Evolutionary conservation across 2,329 filamentous ascomycete species (phyloP).

Genomic region (Botryotinia convoluta): DNA sequence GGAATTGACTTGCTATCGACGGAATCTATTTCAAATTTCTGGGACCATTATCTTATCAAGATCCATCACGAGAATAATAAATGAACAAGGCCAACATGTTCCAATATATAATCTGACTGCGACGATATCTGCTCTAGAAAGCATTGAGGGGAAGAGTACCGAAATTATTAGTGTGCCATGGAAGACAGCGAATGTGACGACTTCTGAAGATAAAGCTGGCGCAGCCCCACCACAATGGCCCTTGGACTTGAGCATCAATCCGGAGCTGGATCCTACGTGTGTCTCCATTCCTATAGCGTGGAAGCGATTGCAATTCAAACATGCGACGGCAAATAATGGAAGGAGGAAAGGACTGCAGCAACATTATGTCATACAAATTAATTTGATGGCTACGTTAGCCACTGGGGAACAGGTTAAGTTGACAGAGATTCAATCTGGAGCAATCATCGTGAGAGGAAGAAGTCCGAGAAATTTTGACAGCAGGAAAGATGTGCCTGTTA

Average conservation of each 20-base stretch:
- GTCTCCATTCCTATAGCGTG: slow-evolving; percentile 83
- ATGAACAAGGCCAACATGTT: slow-evolving; percentile 76
- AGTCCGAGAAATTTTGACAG: slow-evolving; percentile 94
- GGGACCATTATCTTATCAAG: slow-evolving; percentile 79
- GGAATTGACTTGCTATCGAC: slow-evolving; percentile 90
- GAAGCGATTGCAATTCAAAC: slow-evolving; percentile 94
- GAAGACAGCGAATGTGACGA: slow-evolving; percentile 57
- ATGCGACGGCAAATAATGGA: slow-evolving; percentile 94
- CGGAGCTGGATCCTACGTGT: slow-evolving; percentile 74
- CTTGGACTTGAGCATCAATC: slow-evolving; percentile 55
- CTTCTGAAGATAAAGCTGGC: slow-evolving; percentile 43
- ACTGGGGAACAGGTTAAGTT: slow-evolving; percentile 65
- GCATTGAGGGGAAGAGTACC: slow-evolving; percentile 84
- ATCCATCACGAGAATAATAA: slow-evolving; percentile 64
- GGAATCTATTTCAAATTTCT: slow-evolving; percentile 93
- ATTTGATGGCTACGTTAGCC: slow-evolving; percentile 73
- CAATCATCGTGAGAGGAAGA: slow-evolving; percentile 91
- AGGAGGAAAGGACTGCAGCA: slow-evolving; percentile 91
- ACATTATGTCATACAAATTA: slow-evolving; percentile 87
- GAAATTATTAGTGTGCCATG: slow-evolving; percentile 97
- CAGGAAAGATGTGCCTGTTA: slow-evolving; percentile 76
- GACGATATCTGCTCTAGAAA: slow-evolving; percentile 82
- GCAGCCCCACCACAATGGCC: slow-evolving; percentile 53
- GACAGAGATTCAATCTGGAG: slow-evolving; percentile 82
- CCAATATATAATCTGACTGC: slow-evolving; percentile 77